Evolutionary conservation across 805 yeast genomes (phyloP), one percentile per base, ranked within the genome.

Genomic region (Saccharomycopsis fibuligera): DNA sequence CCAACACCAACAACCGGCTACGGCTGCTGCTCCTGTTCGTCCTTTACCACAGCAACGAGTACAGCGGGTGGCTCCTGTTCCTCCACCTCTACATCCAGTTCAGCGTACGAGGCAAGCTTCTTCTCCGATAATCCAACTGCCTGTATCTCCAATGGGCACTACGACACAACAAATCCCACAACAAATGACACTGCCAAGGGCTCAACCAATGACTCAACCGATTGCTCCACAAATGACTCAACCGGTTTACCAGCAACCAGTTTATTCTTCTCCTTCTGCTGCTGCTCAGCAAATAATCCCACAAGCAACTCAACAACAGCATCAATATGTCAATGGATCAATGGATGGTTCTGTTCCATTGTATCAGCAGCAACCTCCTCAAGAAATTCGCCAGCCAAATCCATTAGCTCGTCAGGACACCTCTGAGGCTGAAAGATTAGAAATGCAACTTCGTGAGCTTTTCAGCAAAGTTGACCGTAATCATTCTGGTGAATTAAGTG

Each of bases 391-490:
- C 19, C 53, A 46, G 31, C 50, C 50, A 17, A 50, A 46, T 30
- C 56, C 56, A 8, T 12, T 53, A 12, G 24, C 23, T 8, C 29
- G 22, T 10, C 56, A 50, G 25, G 37, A 35, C 21, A 53, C 53
- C 21, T 33, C 41, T 4, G 54, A 50, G 14, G 56, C 54, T 6
- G 56, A 53, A 35, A 35, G 51, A 22, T 27, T 76, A 16, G 81
- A 76, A 54, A 61, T 63, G 22, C 78, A 75, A 54, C 63, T 76
- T 43, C 61, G 76, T 35, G 66, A 70, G 4, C 68, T 78, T 14
- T 79, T 79, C 56, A 78, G 74, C 47, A 71, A 72, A 46, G 79
- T 75, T 3, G 84, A 81, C 60, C 64, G 72, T 30, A 71, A 78
- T 56, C 64, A 69, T 35, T 72, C 75, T 37, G 86, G 86, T 0